Evolutionary conservation across 345 rosid genomes (phyloP).

Genomic region (Kernera saxatilis): DNA sequence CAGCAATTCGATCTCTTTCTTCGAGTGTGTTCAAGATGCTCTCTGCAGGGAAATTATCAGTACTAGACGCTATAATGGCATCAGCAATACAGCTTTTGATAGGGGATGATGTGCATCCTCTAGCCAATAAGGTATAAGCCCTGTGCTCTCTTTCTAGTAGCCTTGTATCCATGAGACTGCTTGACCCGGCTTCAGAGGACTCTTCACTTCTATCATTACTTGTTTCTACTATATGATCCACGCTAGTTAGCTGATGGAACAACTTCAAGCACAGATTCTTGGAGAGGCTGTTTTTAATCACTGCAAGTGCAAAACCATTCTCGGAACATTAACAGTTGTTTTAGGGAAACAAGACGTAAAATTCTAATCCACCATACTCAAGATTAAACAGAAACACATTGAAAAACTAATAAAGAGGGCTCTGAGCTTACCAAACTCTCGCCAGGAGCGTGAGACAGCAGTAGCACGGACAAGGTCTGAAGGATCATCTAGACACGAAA

Average conservation of each 20-base stretch:
- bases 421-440: conserved; percentile 50
- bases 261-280: conserved; percentile 61
- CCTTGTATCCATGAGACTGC: conserved; percentile 41
- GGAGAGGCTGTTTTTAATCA: conserved; percentile 37
- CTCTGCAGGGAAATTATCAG: conserved; percentile 84
- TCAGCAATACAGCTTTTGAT: conserved; percentile 43
- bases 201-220: neutral
- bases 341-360: neutral
- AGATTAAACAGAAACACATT: neutral
- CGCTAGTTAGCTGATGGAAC: conserved; percentile 53
- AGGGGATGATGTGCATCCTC: conserved; percentile 37
- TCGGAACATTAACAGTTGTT: neutral
- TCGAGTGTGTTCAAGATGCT: conserved; percentile 68
- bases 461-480: conserved; percentile 64
- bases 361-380: neutral
- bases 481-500: conserved; percentile 51
- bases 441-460: conserved; percentile 68
- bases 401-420: neutral
- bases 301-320: conserved; percentile 9
- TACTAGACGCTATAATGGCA: conserved; percentile 81
- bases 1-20: conserved; percentile 40
- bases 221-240: conserved; percentile 45
- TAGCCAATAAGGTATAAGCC: conserved; percentile 57
- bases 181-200: conserved; percentile 46
- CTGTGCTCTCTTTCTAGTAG: conserved; percentile 59